A percentile compares a stretch with the other conserved stretches of the same genome.
These are phyloP conservation scores for Garcileccinum viscosum DNA, from an alignment of 1,284 basidiomycete genomes.

Conservation along the genomic window DNA sequence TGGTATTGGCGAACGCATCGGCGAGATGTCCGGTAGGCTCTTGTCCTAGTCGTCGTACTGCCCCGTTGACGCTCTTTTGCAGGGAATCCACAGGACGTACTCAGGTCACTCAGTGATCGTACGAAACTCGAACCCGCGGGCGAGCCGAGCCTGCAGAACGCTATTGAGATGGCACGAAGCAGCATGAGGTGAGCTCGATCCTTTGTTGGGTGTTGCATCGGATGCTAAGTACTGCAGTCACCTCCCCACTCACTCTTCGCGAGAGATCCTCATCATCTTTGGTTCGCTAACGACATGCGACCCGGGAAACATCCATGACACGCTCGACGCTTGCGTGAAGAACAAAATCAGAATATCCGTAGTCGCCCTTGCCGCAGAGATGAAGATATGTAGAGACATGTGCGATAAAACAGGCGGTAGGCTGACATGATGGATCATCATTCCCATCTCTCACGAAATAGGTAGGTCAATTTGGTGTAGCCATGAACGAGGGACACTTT, in stretches of 20 bases:
- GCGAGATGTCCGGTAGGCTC: slow-evolving; percentile 84
- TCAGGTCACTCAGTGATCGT: slow-evolving; percentile 85
- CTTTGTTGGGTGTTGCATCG: slow-evolving; percentile 6
- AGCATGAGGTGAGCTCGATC: slow-evolving; percentile 75
- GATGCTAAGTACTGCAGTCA: slow-evolving; percentile 61
- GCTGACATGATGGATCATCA: slow-evolving; percentile 29
- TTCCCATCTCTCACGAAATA: slow-evolving; percentile 18
- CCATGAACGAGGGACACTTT: slow-evolving; percentile 96
- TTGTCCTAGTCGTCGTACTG: not conserved
- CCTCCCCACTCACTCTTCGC: slow-evolving; percentile 92
- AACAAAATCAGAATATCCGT: slow-evolving; percentile 90
- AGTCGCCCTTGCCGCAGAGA: slow-evolving; percentile 92
- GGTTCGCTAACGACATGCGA: slow-evolving; percentile 97
- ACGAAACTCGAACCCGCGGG: slow-evolving; percentile 89
- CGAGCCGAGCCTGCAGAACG: slow-evolving; percentile 96
- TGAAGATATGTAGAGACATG: slow-evolving; percentile 95
- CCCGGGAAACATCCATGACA: slow-evolving; percentile 95
- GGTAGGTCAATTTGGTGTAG: slow-evolving; percentile 89
- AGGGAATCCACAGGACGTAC: slow-evolving; percentile 96
- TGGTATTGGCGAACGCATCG: slow-evolving; percentile 85
- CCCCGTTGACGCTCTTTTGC: slow-evolving; percentile 9
- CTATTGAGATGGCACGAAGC: slow-evolving; percentile 92
- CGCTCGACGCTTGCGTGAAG: slow-evolving; percentile 80
- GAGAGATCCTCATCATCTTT: slow-evolving; percentile 93
- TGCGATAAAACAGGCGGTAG: slow-evolving; percentile 87